Evolutionary conservation across 306 rosid genomes (phyloP).

Genomic region (Begonia peltatifolia): DNA sequence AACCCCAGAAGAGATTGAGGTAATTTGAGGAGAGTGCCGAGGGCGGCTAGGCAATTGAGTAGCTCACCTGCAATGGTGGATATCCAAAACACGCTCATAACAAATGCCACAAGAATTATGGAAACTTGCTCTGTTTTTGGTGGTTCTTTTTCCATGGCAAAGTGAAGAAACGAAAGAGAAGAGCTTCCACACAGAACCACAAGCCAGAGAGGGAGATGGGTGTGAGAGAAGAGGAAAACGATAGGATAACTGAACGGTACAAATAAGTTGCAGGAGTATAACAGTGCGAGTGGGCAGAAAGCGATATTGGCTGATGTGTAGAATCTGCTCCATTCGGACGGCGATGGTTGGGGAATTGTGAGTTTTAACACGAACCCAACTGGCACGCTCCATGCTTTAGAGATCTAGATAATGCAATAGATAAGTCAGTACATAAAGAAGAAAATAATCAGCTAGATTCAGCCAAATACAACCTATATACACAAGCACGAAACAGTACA

Average conservation of each 20-base stretch:
- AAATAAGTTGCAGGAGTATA: slow-evolving; percentile 67
- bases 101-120: slow-evolving; percentile 59
- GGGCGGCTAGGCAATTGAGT: slow-evolving; percentile 72
- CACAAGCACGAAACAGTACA: too few relatives aligned
- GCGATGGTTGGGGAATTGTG: slow-evolving; percentile 68
- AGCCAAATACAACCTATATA: too few relatives aligned
- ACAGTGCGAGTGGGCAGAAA: slow-evolving; percentile 63
- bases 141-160: slow-evolving; percentile 53
- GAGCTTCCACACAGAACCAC: slow-evolving; percentile 57
- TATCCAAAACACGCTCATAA: slow-evolving; percentile 95
- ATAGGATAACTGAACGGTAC: slow-evolving; percentile 55
- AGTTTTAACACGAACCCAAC: slow-evolving; percentile 55
- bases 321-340: slow-evolving; percentile 78
- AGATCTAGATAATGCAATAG: slow-evolving; percentile 31
- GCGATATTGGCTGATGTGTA: slow-evolving; percentile 70
- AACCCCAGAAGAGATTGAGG: slow-evolving; percentile 76
- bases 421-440: background rate
- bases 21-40: slow-evolving; percentile 55
- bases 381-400: slow-evolving; percentile 54
- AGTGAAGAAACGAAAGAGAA: slow-evolving; percentile 72
- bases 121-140: slow-evolving; percentile 74
- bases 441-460: too few relatives aligned
- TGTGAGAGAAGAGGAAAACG: slow-evolving; percentile 68
- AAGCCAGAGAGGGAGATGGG: slow-evolving; percentile 72
- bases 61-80: slow-evolving; percentile 82